Conservation (phyloP, 2,329 filamentous ascomycete genomes). For the Allantophomopsis lycopodina region DNA sequence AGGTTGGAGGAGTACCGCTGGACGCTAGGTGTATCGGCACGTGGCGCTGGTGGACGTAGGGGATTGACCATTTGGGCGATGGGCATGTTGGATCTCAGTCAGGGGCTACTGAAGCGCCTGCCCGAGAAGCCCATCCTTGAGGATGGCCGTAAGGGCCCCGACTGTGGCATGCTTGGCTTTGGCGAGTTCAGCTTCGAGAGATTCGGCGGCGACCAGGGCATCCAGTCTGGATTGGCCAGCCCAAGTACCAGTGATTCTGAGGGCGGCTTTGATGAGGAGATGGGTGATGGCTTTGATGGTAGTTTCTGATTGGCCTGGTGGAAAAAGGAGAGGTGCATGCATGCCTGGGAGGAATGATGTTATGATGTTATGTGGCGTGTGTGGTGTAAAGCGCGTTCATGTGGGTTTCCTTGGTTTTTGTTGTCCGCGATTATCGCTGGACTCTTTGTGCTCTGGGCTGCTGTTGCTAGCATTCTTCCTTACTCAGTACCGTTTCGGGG, state of each 20-base stretch:
- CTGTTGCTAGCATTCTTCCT: no score
- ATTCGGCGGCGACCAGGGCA: conserved; percentile 2
- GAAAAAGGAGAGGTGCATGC: no score
- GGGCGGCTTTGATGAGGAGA: no score
- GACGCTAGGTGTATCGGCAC: conserved; percentile 79
- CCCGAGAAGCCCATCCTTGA: conserved; percentile 54
- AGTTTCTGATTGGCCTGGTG: no score
- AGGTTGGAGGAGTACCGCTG: conserved; percentile 82
- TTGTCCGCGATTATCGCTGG: no score
- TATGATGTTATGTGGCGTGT: no score
- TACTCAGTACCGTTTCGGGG: no score
- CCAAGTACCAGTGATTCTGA: conserved; percentile 14
- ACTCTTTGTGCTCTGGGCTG: no score
- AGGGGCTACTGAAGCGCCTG: conserved; percentile 52
- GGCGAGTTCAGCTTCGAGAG: conserved; percentile 2
- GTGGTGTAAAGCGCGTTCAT: no score
- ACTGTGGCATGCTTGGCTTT: conserved; percentile 1
- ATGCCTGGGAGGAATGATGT: no score
- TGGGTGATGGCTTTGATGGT: no score
- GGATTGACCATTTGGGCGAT: conserved; percentile 58
- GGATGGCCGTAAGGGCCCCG: background rate
- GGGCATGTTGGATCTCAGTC: conserved; percentile 62
- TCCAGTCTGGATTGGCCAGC: conserved; percentile 16
- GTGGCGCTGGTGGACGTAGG: conserved; percentile 33
- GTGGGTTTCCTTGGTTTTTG: no score